Evolutionary conservation across 2,329 filamentous ascomycete species (phyloP), one percentile per base, ranked within the genome.

Genomic region (Fusarium nelsonii): DNA sequence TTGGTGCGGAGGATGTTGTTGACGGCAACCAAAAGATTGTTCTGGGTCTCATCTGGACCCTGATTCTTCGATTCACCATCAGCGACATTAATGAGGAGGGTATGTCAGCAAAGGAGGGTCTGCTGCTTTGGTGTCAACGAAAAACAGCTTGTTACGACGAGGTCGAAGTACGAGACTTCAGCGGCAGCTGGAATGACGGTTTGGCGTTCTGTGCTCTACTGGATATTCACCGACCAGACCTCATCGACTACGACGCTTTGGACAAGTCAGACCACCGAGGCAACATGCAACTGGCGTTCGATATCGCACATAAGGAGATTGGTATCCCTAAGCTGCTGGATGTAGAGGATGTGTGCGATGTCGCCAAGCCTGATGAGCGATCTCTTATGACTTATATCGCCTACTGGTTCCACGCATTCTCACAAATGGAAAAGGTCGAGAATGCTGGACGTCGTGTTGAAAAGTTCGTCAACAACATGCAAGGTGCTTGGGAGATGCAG

Each of bases 331-430:
- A 95, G 75, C 85, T 99, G 78, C 87, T 99, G 62, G 96, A 99
- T 79, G 96, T 98, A 15, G 96, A 99, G 81, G 96, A 99, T 83
- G 96, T 99, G 20, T 97, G 93, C 79, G 96, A 99, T 78, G 95
- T 99, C 30, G 88, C 94, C 26, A 97, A 96, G 82, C 96, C 96
- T 26, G 96, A 99, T 78, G 96, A 99, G 81, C 91, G 93, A 74
- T 97, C 92, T 78, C 86, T 99, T 78, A 99, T 99, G 96, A 99
- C 96, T 1, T 99, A 99, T 80, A 99, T 99, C 74, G 96, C 96
- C 69, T 99, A 99, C 84, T 99, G 96, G 96, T 99, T 99, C 86
- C 96, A 99, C 78, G 96, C 96, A 73, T 99, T 99, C 79, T 98
- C 95, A 32, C 95, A 98, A 77, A 97, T 99, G 90, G 96, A 99